Base-by-base conservation (phyloP, 441 rosid genomes). In the Brassica balearica region DNA sequence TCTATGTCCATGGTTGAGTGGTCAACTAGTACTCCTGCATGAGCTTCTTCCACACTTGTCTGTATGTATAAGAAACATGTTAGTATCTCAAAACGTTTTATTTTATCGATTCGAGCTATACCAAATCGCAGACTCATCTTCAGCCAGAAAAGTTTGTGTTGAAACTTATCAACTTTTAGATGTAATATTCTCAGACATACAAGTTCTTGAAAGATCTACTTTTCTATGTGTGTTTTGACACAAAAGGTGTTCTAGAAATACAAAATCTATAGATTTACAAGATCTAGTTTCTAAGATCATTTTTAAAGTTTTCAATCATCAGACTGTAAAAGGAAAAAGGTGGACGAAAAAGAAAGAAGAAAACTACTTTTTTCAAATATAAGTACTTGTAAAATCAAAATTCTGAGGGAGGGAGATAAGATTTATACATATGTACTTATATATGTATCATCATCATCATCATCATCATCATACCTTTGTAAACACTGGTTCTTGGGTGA, bases 391-490 rank as follows among this genome's bases (percentile, higher is more conserved):
- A 68, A 66, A 78, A 51, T 65, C 58, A 59, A 73, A 61, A 61
- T 8, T 43, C 4, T 46, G 0, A 14, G 36, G 46, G 77, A 53
- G 8, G 8, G 5, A 71, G 51, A 55, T 25, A 3, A 17, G n/a
- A 58, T 69, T 19, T 8, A 4, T 46, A 46, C 43, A 8, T 38
- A 38, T 38, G 43, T 8, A 8, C 11, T 38, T 38, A 68, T 41
- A 1, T 20, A 65, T 46, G 3, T 8, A 36, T 36, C 38, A 34
- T 34, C 38, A 34, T 34, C 41, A 34, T 34, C 41, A 34, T 34
- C 2, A 70, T 23, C 36, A 73, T 68, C 58, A 74, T 12, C 66
- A 69, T 87, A 90, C 94, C 92, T 38, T 69, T 71, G 81, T 14
- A 29, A 85, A 61, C 27, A 69, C 53, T 20, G 85, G 66, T 85